A percentile compares a stretch with the other conserved stretches of the same genome.
These are phyloP conservation scores for Prosopis cineraria DNA, from an alignment of 306 rosid species.

Conservation along the genomic window DNA sequence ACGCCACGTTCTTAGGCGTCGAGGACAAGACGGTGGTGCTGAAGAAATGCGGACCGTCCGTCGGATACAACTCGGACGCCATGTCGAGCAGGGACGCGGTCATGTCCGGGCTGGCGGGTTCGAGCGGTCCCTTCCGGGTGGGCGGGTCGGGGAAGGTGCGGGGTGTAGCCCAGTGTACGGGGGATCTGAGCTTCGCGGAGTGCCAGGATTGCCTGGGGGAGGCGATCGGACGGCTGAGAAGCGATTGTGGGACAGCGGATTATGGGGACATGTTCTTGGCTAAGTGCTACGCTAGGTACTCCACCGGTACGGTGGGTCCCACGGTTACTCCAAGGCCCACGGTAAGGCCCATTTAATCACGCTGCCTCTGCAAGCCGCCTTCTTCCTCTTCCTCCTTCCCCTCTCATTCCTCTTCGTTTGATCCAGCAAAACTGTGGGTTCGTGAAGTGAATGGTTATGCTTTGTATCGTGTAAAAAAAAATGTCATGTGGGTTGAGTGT, in stretches of 20 bases:
- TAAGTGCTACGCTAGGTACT: constrained; percentile 76
- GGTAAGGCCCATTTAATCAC: constrained; percentile 44
- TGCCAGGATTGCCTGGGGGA: constrained; percentile 74
- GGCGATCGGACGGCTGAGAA: constrained; percentile 67
- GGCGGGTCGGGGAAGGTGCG: constrained; percentile 70
- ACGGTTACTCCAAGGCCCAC: constrained; percentile 47
- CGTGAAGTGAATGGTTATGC: background rate
- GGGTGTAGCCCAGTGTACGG: constrained; percentile 74
- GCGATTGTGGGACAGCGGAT: constrained; percentile 60
- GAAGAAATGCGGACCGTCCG: constrained; percentile 79
- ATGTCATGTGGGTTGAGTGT: background rate
- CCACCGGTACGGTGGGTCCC: constrained; percentile 52
- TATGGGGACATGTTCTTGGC: constrained; percentile 76
- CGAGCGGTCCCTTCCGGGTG: constrained; percentile 62
- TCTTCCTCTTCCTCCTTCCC: background rate
- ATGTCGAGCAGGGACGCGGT: constrained; percentile 57
- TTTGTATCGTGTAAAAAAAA: background rate
- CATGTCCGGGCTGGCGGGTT: constrained; percentile 43
- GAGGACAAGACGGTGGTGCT: constrained; percentile 80
- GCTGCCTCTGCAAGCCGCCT: background rate
- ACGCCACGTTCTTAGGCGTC: constrained; percentile 60
- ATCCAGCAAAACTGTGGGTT: background rate
- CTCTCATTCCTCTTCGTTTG: background rate
- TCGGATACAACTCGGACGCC: constrained; percentile 51
- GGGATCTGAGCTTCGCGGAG: constrained; percentile 64